These are phyloP conservation scores for Sporothrix luriei DNA, from an alignment of 2,329 filamentous ascomycete species.

Conservation along the genomic window DNA sequence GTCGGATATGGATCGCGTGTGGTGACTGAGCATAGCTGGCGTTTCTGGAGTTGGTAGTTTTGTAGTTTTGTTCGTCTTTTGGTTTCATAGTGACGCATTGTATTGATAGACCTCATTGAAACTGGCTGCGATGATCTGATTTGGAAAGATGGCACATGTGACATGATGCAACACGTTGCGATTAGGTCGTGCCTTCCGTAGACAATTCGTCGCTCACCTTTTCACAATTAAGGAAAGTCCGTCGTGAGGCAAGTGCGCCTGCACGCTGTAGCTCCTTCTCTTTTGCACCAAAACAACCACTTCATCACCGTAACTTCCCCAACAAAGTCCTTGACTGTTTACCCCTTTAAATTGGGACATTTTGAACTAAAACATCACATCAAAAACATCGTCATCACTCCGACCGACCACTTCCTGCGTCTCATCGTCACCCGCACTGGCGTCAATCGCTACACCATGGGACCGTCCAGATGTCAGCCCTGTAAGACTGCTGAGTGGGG, in stretches of 20 bases:
- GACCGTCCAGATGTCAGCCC: not conserved
- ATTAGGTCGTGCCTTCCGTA: conserved; percentile 4
- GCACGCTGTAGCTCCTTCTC: no score
- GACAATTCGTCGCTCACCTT: not conserved
- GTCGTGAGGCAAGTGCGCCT: no score
- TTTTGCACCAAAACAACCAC: no score
- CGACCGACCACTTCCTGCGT: not conserved
- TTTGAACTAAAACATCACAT: not conserved
- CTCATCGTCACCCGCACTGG: not conserved
- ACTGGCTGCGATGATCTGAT: not conserved
- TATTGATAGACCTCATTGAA: not conserved
- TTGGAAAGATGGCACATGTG: not conserved
- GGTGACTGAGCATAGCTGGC: not conserved
- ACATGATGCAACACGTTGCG: not conserved
- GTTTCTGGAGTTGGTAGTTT: not conserved
- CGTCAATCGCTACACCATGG: not conserved
- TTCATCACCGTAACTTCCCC: no score
- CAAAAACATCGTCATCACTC: not conserved
- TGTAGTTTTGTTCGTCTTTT: not conserved
- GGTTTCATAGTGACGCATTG: not conserved
- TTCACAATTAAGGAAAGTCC: no score
- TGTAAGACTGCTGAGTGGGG: conserved; percentile 26
- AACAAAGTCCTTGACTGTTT: no score
- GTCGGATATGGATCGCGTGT: not conserved
- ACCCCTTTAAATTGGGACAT: no score